Base-by-base conservation (phyloP, 2,329 filamentous ascomycete species). In the Pestalotiopsis sp. region DNA sequence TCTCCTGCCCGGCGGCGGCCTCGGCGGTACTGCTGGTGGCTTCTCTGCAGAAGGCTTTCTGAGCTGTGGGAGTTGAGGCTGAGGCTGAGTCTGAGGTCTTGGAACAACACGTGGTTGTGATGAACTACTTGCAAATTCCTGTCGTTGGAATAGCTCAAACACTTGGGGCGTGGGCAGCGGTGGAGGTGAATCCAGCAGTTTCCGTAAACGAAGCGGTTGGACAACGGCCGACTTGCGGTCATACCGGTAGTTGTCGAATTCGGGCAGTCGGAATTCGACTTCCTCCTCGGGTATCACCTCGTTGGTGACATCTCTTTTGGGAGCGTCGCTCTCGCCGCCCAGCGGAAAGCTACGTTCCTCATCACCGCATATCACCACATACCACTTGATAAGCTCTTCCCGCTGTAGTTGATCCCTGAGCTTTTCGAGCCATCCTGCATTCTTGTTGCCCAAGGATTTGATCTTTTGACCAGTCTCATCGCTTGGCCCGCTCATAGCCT, bases 351-450 rank as follows among this genome's bases (percentile, higher is more conserved):
- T 82, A 13, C 91, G 86, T 74, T 86, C 85, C 74, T 89, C 86
- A 71, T 91, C 89, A 12, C 85, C 87, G 72, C 89, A 90, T 17
- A 90, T 86, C 9, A 91, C 88, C 1, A 91, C 80, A 72, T 89
- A 89, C 89, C 89, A 91, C 58, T 83, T 79, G 36, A 90, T 86
- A n/a, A 84, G 80, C 73, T 85, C 87, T 2, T 80, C 85, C n/a
- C 80, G 80, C 78, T 90, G 85, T 70, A 91, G 73, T 70, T 86
- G 81, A 74, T 89, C 86, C 39, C 88, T 83, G 73, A 91, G 78
- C 73, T 82, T 84, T 74, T 86, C 83, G 59, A 91, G 81, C 89
- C 89, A 91, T 2, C 81, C 80, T 2, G 76, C 75, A 56, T 80
- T 81, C 68, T 78, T 79, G 65, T 72, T 76, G 67, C 75, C 74